phyloP scores from a whole-genome alignment of 2,329 filamentous ascomycete species.

The Pyricularia sp. region DNA sequence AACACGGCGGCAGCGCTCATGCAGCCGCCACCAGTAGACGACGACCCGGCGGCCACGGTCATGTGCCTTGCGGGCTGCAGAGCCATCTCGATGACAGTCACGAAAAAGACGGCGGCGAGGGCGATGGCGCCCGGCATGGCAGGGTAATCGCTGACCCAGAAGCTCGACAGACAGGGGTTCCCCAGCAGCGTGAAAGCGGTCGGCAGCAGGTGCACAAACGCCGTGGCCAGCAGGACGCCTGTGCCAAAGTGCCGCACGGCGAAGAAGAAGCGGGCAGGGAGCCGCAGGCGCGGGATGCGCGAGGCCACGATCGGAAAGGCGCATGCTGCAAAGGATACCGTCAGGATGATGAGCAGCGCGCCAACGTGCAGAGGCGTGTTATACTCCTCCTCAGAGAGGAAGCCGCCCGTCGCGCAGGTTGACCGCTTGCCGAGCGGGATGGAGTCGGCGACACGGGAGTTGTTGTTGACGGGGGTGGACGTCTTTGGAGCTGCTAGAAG shows the following conservation, averaged over 20 bases:
- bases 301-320: conserved; percentile 45
- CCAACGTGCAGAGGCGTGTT: conserved; percentile 49
- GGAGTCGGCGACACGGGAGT: conserved; percentile 3
- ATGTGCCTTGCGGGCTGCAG: conserved; percentile 35
- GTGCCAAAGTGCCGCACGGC: conserved; percentile 62
- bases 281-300: conserved; percentile 38
- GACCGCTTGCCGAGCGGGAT: conserved; percentile 9
- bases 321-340: conserved; percentile 37
- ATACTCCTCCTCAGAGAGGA: conserved; percentile 29
- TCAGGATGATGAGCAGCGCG: conserved; percentile 41
- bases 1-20: conserved; percentile 8
- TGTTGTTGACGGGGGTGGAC: neutral
- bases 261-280: conserved; percentile 47
- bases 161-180: conserved; percentile 63
- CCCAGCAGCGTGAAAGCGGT: conserved; percentile 57
- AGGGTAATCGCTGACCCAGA: conserved; percentile 68
- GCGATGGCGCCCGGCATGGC: conserved; percentile 73
- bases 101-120: conserved; percentile 68
- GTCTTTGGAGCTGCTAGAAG: neutral
- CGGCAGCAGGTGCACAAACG: conserved; percentile 69
- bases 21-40: neutral
- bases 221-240: conserved; percentile 71
- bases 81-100: conserved; percentile 59
- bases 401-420: conserved; percentile 17
- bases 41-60: neutral